phyloP scores from a whole-genome alignment of 257 asterid species.

The Petunia axillaris region DNA sequence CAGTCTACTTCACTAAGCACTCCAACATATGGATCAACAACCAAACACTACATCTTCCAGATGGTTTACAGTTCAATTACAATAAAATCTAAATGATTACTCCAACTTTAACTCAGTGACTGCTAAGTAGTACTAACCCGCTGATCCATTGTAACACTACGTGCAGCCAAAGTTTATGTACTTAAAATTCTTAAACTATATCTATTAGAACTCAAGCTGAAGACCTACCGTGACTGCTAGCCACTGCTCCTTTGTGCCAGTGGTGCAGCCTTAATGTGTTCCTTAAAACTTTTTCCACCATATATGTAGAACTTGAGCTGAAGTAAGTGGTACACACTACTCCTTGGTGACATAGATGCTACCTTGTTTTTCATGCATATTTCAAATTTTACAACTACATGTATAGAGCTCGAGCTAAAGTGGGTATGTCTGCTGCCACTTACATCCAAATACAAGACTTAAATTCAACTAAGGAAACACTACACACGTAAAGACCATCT shows the following conservation, averaged over 20 bases:
- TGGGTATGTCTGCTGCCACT: neutral
- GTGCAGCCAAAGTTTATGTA: neutral
- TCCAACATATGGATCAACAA: neutral
- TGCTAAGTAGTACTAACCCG: neutral
- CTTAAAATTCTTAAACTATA: neutral
- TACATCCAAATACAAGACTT: slow-evolving; percentile 2
- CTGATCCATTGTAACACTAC: neutral
- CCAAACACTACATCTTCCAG: slow-evolving; percentile 1
- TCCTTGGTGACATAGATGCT: neutral
- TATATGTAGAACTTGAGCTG: neutral
- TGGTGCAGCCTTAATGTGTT: neutral
- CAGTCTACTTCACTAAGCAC: slow-evolving; percentile 1
- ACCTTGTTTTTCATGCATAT: neutral
- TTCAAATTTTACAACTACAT: neutral
- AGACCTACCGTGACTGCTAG: neutral
- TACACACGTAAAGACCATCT: neutral
- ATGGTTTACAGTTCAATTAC: slow-evolving; percentile 1
- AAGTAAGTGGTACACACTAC: neutral
- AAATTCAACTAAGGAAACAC: neutral
- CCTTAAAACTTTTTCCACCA: neutral
- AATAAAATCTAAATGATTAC: neutral
- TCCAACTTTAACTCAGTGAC: neutral
- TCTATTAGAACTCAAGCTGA: neutral
- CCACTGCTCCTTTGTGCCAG: neutral
- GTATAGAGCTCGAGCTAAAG: neutral